Evolutionary conservation across 139 green algal genomes (phyloP).

Genomic region (Chlorella sp.): DNA sequence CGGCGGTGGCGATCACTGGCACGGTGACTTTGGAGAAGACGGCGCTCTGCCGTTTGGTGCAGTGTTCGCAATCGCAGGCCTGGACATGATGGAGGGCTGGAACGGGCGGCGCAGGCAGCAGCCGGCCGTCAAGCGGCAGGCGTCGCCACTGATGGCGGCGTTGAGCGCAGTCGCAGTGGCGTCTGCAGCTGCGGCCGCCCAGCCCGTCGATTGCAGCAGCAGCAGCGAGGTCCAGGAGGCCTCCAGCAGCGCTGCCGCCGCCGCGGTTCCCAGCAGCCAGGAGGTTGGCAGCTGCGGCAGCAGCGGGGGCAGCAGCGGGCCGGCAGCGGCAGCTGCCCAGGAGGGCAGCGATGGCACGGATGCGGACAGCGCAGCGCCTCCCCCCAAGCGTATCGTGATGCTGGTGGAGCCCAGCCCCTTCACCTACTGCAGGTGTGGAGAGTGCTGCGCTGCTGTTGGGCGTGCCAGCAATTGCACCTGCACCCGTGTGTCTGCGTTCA

Average conservation of each 20-base stretch:
- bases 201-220: neutral
- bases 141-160: neutral
- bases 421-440: no score
- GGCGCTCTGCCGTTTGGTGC: neutral
- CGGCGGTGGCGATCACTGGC: neutral
- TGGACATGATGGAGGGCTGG: neutral
- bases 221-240: neutral
- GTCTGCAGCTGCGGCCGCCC: neutral
- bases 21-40: neutral
- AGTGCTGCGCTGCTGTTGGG: no score
- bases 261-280: no score
- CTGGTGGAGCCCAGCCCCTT: constrained; percentile 26
- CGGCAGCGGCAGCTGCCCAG: neutral
- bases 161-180: neutral
- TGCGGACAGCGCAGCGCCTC: neutral
- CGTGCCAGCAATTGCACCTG: no score
- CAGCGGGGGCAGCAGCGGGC: neutral
- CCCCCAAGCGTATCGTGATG: constrained; percentile 29
- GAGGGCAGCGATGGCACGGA: neutral
- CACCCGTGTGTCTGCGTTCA: no score
- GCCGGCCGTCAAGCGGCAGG: neutral
- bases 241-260: no score
- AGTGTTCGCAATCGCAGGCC: neutral
- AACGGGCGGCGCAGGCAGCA: neutral
- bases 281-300: neutral